Evolutionary conservation across 2,329 filamentous ascomycete species (phyloP).

Genomic region (Onygena corvina): DNA sequence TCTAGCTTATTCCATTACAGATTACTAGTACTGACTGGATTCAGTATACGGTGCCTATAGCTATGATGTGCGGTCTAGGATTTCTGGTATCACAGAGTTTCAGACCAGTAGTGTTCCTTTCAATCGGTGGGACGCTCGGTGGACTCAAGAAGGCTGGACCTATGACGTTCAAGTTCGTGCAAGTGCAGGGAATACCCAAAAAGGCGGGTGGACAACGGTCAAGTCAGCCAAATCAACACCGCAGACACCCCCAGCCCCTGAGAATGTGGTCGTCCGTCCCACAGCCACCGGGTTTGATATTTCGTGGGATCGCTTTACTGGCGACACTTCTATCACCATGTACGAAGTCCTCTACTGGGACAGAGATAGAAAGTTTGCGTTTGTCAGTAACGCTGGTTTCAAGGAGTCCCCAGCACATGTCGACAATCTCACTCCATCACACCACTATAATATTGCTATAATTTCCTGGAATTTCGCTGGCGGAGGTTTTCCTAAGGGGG

Average conservation of each 20-base stretch:
- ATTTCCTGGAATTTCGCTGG: neutral
- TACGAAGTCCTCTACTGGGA: conserved; percentile 1
- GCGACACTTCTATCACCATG: neutral
- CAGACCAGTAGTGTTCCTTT: neutral
- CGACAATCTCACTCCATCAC: neutral
- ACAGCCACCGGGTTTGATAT: neutral
- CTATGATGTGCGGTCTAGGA: conserved; percentile 2
- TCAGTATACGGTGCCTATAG: neutral
- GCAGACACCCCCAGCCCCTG: neutral
- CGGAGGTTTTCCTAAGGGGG: neutral
- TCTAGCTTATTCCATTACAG: neutral
- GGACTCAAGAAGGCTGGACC: conserved; percentile 3
- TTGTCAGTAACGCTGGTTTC: neutral
- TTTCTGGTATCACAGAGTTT: neutral
- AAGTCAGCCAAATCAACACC: neutral
- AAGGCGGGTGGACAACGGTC: neutral
- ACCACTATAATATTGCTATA: neutral
- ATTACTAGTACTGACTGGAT: neutral
- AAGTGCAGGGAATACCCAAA: neutral
- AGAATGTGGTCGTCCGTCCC: neutral
- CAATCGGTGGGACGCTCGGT: neutral
- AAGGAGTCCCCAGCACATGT: conserved; percentile 2
- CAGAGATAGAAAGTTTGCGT: neutral
- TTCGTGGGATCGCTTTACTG: neutral
- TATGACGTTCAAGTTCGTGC: conserved; percentile 1